Conservation (phyloP, 805 yeast genomes). For the Cyberlindnera nakhonratchasimensis region DNA sequence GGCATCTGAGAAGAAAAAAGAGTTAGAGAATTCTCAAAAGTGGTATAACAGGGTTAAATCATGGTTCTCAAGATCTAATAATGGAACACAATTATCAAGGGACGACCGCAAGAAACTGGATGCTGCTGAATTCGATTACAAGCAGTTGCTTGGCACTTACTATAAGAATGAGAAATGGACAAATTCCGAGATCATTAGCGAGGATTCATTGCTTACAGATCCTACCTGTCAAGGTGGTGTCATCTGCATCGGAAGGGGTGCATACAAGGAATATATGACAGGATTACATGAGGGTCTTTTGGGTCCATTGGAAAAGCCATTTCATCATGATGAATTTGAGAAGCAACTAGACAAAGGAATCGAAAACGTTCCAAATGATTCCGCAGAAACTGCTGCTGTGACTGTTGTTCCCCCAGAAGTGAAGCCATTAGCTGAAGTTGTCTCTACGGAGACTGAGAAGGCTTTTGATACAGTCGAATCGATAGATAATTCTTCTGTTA, state of each 20-base stretch:
- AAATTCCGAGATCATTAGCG: conserved; percentile 31
- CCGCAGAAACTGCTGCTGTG: conserved; percentile 1
- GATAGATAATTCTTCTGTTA: not conserved
- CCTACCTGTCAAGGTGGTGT: conserved; percentile 72
- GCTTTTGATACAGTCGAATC: not conserved
- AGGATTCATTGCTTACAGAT: conserved; percentile 45
- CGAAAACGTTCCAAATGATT: too few relatives aligned
- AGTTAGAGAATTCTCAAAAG: conserved; percentile 18
- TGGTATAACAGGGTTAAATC: conserved; percentile 21
- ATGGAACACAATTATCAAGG: conserved; percentile 12
- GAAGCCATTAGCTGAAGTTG: conserved; percentile 7
- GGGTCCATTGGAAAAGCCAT: conserved; percentile 74
- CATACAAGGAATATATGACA: conserved; percentile 84
- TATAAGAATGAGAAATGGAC: conserved; percentile 28
- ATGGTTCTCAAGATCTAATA: conserved; percentile 10
- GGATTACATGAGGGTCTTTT: conserved; percentile 94
- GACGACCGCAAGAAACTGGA: conserved; percentile 24
- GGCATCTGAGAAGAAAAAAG: conserved; percentile 24
- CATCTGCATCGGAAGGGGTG: conserved; percentile 91
- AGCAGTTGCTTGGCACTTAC: conserved; percentile 59
- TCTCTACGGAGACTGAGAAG: conserved; percentile 1
- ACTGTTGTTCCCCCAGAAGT: conserved; percentile 11
- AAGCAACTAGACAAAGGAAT: conserved; percentile 1
- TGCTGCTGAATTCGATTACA: conserved; percentile 34
- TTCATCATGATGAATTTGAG: conserved; percentile 22